Conservation (phyloP, 202 grass and related monocot species). For the Hordeum pubiflorum region DNA sequence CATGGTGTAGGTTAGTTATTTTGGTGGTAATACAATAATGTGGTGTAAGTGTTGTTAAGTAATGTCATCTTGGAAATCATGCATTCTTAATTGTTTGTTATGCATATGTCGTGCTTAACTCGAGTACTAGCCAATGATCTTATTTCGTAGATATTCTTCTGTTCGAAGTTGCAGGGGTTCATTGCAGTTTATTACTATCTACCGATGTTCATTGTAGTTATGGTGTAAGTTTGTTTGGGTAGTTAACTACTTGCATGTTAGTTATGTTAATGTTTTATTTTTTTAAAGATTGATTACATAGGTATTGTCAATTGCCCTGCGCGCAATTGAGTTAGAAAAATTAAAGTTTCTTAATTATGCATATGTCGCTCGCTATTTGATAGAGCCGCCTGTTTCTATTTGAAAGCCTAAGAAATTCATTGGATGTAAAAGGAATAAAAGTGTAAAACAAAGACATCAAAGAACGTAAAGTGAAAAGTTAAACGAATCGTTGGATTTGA, state of each 20-base stretch:
- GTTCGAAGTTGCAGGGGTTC: background rate
- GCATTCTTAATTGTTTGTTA: background rate
- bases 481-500: slow-evolving; percentile 14
- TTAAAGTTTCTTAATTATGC: background rate
- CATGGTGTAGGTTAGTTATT: background rate
- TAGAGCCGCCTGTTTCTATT: background rate
- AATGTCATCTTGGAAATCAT: background rate
- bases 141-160: background rate
- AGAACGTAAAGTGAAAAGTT: slow-evolving; percentile 1
- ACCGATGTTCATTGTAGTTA: background rate
- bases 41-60: background rate
- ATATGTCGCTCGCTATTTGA: background rate
- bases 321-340: background rate
- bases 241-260: background rate
- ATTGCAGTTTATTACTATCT: background rate
- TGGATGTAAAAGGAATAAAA: background rate
- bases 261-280: background rate
- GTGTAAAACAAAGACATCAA: background rate
- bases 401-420: background rate
- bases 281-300: slow-evolving; percentile 14
- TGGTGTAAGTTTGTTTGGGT: background rate
- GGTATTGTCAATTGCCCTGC: background rate
- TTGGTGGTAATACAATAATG: background rate
- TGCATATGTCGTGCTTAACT: slow-evolving; percentile 1
- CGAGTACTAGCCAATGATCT: background rate